Conservation (phyloP, 2,329 filamentous ascomycete species). For the Podosphaera xanthii region DNA sequence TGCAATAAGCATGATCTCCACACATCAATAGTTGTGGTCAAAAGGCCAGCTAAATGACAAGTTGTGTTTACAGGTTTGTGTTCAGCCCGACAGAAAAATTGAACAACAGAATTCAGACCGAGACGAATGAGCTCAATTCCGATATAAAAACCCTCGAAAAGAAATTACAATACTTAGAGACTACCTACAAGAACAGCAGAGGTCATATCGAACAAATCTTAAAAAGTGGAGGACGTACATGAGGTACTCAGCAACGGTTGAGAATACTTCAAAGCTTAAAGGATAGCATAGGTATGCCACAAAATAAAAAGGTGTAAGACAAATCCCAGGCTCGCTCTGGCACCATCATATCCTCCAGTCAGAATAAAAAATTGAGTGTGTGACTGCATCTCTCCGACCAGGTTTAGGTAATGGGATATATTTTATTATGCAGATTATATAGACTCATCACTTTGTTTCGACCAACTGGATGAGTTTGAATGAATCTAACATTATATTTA, state of each 20-base stretch:
- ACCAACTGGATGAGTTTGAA: too few species aligned
- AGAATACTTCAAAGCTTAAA: not conserved
- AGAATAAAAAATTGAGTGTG: too few species aligned
- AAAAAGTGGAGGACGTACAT: constrained; percentile 20
- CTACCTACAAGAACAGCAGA: constrained; percentile 82
- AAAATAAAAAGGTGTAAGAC: too few species aligned
- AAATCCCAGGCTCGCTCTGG: too few species aligned
- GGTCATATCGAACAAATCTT: constrained; percentile 82
- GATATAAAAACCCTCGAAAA: constrained; percentile 70
- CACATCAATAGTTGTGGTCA: constrained; percentile 4
- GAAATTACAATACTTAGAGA: constrained; percentile 80
- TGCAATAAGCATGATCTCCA: constrained; percentile 2
- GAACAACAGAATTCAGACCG: constrained; percentile 50
- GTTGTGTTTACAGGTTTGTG: constrained; percentile 48
- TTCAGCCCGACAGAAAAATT: constrained; percentile 50
- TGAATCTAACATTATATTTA: too few species aligned
- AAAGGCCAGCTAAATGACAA: constrained; percentile 4
- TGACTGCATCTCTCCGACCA: too few species aligned
- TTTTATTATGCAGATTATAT: too few species aligned
- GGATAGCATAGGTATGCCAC: too few species aligned
- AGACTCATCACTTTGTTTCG: too few species aligned
- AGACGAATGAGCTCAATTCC: constrained; percentile 50
- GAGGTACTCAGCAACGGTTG: not conserved
- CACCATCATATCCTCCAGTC: too few species aligned
- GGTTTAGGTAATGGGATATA: too few species aligned